Base-by-base conservation (phyloP, 2,329 filamentous ascomycete species). In the Sarocladium oryzae region DNA sequence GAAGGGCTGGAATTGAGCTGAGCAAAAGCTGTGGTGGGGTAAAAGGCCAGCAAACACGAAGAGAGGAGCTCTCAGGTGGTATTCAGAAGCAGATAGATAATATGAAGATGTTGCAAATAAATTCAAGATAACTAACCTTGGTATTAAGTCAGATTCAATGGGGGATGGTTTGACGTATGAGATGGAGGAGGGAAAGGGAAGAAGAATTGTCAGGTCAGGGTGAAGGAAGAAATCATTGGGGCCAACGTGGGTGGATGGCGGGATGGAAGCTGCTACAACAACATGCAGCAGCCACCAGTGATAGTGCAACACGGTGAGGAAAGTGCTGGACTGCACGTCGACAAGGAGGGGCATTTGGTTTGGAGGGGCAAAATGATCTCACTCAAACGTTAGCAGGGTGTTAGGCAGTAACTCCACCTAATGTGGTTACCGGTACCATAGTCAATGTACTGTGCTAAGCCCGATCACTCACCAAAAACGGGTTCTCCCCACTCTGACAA, bases 151-250 rank as follows among this genome's bases (percentile, higher is more conserved):
- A 26, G n/a, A 43, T 3, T 43, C 11, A 16, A 43, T 43, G 20
- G 40, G 23, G 21, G 20, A 33, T 30, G 45, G 33, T 46, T 43
- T 28, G 35, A 35, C 26, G 37, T 30, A 20, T 43, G 49, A 43
- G 32, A 46, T 43, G 48, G 40, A 43, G 38, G 46, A 43, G 49
- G 50, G 50, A 52, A 48, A 40, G 49, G 37, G 24, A 48, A 53
- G 49, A 50, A 49, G 50, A 46, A 49, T 49, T 40, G 18, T 21
- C 43, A 48, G 43, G 43, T 48, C 28, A 26, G 43, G 32, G 43
- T 45, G 43, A 23, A 33, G 35, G 48, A 50, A 21, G 35, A 41
- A 50, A 50, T 38, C 35, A 18, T 40, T 48, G 43, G 43, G 43
- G 43, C 13, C 26, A 21, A 48, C 43, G 24, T 30, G 43, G 28